These are phyloP conservation scores for Brassica cretica DNA, from an alignment of 345 rosid genomes.

Conservation along the genomic window DNA sequence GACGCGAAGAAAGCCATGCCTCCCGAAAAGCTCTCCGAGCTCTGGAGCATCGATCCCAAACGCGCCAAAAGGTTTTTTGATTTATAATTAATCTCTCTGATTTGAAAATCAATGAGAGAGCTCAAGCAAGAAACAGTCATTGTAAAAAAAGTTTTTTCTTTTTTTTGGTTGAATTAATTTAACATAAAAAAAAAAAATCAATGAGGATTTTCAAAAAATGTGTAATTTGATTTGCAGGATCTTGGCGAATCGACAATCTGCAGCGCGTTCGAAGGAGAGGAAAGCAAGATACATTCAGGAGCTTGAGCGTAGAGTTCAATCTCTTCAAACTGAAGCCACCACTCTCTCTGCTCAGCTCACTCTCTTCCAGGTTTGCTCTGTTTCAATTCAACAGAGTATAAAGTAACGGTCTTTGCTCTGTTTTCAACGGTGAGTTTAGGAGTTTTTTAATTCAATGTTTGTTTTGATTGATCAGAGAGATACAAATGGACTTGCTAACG, in stretches of 20 bases:
- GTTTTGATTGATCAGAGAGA: conserved; percentile 55
- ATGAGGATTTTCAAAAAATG: neutral
- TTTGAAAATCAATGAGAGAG: neutral
- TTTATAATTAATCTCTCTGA: neutral
- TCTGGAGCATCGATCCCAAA: conserved; percentile 71
- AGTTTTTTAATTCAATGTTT: neutral
- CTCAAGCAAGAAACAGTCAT: too few species aligned
- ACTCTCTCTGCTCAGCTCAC: conserved; percentile 65
- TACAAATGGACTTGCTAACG: conserved; percentile 59
- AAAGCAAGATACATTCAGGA: conserved; percentile 78
- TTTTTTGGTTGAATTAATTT: too few species aligned
- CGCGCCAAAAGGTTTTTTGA: conserved; percentile 56
- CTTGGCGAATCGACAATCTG: conserved; percentile 82
- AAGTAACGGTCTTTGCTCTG: neutral
- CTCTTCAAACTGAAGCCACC: conserved; percentile 80
- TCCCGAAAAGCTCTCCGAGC: conserved; percentile 70
- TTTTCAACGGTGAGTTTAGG: neutral
- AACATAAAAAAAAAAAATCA: neutral
- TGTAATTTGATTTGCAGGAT: conserved; percentile 47
- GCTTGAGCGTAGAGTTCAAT: conserved; percentile 80
- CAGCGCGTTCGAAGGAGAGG: conserved; percentile 89
- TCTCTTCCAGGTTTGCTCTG: neutral
- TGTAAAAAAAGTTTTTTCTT: too few species aligned
- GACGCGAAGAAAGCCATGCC: conserved; percentile 83
- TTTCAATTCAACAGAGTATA: neutral